Evolutionary conservation across 805 yeast genomes (phyloP).

Genomic region (Saturnispora quitensis): DNA sequence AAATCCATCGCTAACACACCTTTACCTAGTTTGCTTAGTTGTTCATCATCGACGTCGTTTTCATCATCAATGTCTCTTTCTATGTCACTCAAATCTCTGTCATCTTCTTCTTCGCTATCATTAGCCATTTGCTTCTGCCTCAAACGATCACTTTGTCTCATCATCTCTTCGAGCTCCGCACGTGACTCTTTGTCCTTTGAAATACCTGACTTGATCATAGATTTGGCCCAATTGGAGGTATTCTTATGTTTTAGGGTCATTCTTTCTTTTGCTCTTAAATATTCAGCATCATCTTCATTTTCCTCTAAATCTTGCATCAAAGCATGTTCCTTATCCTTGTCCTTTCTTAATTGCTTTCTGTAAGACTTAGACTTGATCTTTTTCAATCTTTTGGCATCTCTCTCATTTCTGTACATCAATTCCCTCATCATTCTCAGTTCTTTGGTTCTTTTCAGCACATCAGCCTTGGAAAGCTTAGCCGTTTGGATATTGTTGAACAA

Average conservation of each 20-base stretch:
- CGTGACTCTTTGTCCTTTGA: slow-evolving; percentile 78
- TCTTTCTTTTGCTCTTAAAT: slow-evolving; percentile 79
- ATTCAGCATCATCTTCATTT: slow-evolving; percentile 54
- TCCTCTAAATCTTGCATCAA: slow-evolving; percentile 44
- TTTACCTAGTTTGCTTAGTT: slow-evolving; percentile 51
- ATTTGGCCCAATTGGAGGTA: slow-evolving; percentile 82
- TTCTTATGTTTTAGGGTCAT: slow-evolving; percentile 89
- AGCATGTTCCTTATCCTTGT: slow-evolving; percentile 58
- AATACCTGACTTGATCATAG: slow-evolving; percentile 83
- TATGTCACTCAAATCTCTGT: slow-evolving; percentile 40
- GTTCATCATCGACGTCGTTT: slow-evolving; percentile 29
- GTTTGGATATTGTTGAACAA: slow-evolving; percentile 80
- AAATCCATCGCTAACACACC: slow-evolving; percentile 93
- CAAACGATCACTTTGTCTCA: slow-evolving; percentile 74
- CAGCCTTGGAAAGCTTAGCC: slow-evolving; percentile 74
- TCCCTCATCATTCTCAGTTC: slow-evolving; percentile 91
- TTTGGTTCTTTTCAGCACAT: slow-evolving; percentile 62
- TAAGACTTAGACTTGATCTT: slow-evolving; percentile 90
- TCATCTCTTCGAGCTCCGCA: slow-evolving; percentile 90
- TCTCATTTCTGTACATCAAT: slow-evolving; percentile 91
- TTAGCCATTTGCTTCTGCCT: slow-evolving; percentile 56
- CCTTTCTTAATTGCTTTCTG: slow-evolving; percentile 80
- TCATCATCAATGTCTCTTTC: slow-evolving; percentile 37
- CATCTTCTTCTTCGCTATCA: slow-evolving; percentile 32
- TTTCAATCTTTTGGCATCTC: slow-evolving; percentile 81